A percentile compares a stretch with the other conserved stretches of the same genome.
Evolutionary conservation across 164 flowering plant genomes (phyloP).

Genomic region (Tetracentron sinense): DNA sequence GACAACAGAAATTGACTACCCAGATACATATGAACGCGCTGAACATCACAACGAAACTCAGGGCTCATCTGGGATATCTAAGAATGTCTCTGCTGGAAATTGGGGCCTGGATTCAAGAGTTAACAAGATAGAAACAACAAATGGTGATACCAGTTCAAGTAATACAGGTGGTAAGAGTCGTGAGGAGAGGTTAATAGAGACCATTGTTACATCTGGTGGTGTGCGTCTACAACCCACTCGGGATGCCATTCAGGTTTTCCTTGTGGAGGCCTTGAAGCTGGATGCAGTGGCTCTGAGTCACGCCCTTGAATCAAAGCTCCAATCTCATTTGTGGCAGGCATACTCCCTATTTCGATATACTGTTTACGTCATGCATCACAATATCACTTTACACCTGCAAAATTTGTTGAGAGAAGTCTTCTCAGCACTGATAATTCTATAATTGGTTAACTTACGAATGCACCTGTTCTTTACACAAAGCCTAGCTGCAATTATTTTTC

Average conservation of each 20-base stretch:
- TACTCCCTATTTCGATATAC: constrained; percentile 4
- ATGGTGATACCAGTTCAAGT: constrained; percentile 47
- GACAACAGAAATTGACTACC: constrained; percentile 52
- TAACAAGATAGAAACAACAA: constrained; percentile 28
- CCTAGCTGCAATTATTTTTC: no score
- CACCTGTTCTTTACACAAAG: neutral
- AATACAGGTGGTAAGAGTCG: constrained; percentile 49
- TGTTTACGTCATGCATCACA: neutral
- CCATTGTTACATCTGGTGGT: constrained; percentile 89
- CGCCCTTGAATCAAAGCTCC: constrained; percentile 82
- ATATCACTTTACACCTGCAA: neutral
- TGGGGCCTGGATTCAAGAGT: constrained; percentile 59
- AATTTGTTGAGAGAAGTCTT: neutral
- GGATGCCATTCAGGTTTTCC: constrained; percentile 82
- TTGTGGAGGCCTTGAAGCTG: constrained; percentile 77
- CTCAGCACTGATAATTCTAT: no score
- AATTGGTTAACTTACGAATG: no score
- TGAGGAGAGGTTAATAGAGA: constrained; percentile 85
- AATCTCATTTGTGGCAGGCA: constrained; percentile 92
- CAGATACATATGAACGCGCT: constrained; percentile 54
- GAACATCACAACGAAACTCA: constrained; percentile 35
- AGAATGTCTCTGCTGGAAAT: constrained; percentile 39
- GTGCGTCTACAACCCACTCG: constrained; percentile 95
- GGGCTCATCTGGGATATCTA: constrained; percentile 38
- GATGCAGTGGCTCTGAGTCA: constrained; percentile 68